Conservation (phyloP, 345 rosid genomes). For the Carallia brachiata region DNA sequence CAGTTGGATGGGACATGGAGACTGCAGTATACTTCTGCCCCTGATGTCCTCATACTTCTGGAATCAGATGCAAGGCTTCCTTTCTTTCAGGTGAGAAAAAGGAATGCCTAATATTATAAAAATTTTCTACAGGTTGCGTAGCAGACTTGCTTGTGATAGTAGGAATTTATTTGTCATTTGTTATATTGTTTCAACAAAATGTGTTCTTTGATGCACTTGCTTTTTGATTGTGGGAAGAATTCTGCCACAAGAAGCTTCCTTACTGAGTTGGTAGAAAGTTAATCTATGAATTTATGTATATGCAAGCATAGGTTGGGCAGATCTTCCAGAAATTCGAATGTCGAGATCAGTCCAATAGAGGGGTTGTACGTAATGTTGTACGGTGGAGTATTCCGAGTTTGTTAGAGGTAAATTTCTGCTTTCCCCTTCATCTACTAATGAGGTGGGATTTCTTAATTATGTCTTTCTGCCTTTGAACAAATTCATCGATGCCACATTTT, state of each 20-base stretch:
- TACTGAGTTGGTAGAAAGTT: too few species aligned
- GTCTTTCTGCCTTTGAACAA: not conserved
- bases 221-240: too few species aligned
- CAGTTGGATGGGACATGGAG: slow-evolving; percentile 95
- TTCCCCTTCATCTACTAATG: slow-evolving; percentile 5
- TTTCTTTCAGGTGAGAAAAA: slow-evolving; percentile 58
- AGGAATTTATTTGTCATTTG: not conserved
- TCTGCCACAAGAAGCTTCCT: too few species aligned
- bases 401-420: slow-evolving; percentile 53
- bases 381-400: slow-evolving; percentile 79
- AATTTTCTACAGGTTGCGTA: not conserved
- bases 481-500: not conserved
- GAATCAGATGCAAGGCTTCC: slow-evolving; percentile 88
- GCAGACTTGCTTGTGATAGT: not conserved
- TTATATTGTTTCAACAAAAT: not conserved
- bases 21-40: slow-evolving; percentile 86
- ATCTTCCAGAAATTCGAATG: slow-evolving; percentile 79
- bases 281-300: not conserved
- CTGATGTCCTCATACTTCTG: slow-evolving; percentile 76
- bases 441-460: not conserved
- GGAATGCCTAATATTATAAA: not conserved
- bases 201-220: too few species aligned
- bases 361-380: slow-evolving; percentile 71
- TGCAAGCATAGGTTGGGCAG: slow-evolving; percentile 67
- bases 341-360: slow-evolving; percentile 52